Evolutionary conservation across 805 yeast species (phyloP), one percentile per base, ranked within the genome.

Genomic region (Hemisphaericaspora nanyangensis): DNA sequence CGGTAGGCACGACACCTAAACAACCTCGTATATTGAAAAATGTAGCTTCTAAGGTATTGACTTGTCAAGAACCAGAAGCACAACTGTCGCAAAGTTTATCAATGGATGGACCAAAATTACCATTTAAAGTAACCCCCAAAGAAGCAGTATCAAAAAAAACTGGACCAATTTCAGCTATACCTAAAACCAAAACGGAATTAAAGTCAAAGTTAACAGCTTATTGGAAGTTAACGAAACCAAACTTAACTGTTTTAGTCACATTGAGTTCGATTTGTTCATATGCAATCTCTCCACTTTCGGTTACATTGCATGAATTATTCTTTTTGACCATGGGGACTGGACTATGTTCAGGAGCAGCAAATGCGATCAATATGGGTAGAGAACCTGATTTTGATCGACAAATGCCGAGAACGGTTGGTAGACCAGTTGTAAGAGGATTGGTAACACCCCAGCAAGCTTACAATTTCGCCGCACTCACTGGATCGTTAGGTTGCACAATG

Each of bases 331-430:
- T 74, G 0, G 99, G 99, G 12, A 93, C 97, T 0, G 77, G 91
- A 1, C 63, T 93, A 25, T 78, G 93, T 47, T 88, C 96, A 0
- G 95, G 95, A 8, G 81, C 96, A 2, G 99, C 99, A 2, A 93
- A 93, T 63, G 95, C 98, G 3, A 88, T 93, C 34, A 93, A 93
- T 56, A 91, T 90, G 95, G 98, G 89, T 2, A 71, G 99, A 49
- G 99, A 93, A 61, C 96, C 96, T 1, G 84, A 78, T 16, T 93
- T 80, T 55, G 99, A 93, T 56, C 72, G 76, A 34, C 74, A 76
- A 55, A 93, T 93, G 99, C 76, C 82, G 3, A 72, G 99, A 55
- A 93, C 99, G 0, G 77, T 84, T 7, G 75, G 82, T 5, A 72
- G 99, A 53, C 99, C 99, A 0, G 90, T 93, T 3, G 98, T 90